phyloP scores from a whole-genome alignment of 441 rosid genomes.

The Dalechampia spathulata region DNA sequence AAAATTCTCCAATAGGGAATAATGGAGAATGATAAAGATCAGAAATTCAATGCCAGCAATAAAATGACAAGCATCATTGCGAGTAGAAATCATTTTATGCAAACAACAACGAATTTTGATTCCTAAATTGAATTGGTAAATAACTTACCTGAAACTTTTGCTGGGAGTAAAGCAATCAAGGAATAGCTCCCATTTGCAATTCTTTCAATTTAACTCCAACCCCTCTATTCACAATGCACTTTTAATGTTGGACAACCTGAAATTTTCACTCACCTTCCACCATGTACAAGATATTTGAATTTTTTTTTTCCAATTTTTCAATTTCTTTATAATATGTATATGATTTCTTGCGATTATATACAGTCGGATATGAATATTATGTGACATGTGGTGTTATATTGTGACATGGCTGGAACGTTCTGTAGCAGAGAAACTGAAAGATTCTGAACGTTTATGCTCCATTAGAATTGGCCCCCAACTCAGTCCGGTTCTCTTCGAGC shows the following conservation, averaged over 20 bases:
- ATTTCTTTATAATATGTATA: neutral
- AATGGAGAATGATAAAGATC: no score
- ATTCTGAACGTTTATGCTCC: slow-evolving; percentile 18
- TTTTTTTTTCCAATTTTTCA: no score
- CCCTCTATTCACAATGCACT: neutral
- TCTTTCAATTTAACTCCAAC: neutral
- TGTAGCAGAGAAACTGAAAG: neutral
- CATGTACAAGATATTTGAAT: no score
- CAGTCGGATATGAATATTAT: no score
- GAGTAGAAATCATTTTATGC: no score
- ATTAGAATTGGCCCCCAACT: neutral
- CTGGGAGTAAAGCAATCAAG: neutral
- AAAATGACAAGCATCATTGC: no score
- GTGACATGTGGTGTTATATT: no score
- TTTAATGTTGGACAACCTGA: neutral
- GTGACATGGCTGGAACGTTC: neutral
- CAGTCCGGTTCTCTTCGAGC: slow-evolving; percentile 26
- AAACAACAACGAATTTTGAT: no score
- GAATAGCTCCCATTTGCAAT: neutral
- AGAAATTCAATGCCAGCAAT: no score
- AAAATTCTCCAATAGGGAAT: no score
- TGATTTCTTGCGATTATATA: neutral
- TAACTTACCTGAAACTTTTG: neutral
- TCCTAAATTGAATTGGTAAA: no score
- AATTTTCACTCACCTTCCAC: neutral